Evolutionary conservation across 2,329 filamentous ascomycete genomes (phyloP), one percentile per base, ranked within the genome.

Genomic region (Rhexocercosporidium sp.): DNA sequence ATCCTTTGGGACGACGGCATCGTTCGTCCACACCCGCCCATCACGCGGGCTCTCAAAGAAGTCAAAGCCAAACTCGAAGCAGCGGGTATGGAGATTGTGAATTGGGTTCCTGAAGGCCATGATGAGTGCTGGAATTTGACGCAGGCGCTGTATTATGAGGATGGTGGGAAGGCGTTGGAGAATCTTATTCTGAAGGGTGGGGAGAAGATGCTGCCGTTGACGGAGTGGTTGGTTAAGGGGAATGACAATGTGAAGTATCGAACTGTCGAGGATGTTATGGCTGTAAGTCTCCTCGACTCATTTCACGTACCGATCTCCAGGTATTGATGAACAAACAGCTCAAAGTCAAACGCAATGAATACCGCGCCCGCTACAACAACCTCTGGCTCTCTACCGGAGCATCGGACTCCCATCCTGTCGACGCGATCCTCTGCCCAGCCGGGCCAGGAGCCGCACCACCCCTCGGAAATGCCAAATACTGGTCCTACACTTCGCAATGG

Each of bases 401-500:
- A 34, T 27, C 46, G 11, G 66, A 37, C 27, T 49, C 59, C 27
- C 59, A 37, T 20, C 44, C 44, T 14, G 89, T 68, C 18, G 66
- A 91, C 74, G 84, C 87, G 0, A 83, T 91, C 22, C 78, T 91
- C 1, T 88, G 85, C 59, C 88, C 88, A 0, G 84, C 81, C 0
- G 84, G 83, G 0, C 85, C 86, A 0, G 82, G 84, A 0, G 80
- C 81, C 1, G 85, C 85, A n/a, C 85, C 82, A 78, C 83, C 61
- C 80, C 79, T 68, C 70, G 77, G 60, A 67, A 86, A 66, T 77
- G 86, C 69, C 78, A 80, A 65, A 72, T 89, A 75, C 80, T 92
- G 88, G 87, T 83, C 82, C 0, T 92, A 92, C 71, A 90, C 88
- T 0, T 79, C 84, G 0, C 83, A 88, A 66, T 92, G 88, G 87